Evolutionary conservation across 805 yeast genomes (phyloP).

Genomic region (Tetrapisispora namnaoensis): DNA sequence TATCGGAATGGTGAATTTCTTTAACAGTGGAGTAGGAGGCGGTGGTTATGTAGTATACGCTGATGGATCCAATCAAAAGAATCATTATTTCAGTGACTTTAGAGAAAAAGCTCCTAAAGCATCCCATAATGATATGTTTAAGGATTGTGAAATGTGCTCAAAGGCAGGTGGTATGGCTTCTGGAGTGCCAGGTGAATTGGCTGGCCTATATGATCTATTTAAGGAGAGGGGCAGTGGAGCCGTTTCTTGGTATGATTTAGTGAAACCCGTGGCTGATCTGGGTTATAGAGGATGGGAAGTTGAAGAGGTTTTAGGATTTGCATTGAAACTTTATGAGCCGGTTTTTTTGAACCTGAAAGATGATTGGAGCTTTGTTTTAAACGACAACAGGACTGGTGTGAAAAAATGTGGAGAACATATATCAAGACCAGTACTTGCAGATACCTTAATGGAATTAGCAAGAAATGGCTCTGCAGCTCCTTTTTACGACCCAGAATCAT

Average conservation of each 20-base stretch:
- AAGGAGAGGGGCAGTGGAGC: slow-evolving; percentile 59
- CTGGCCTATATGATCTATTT: slow-evolving; percentile 63
- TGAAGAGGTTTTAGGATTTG: slow-evolving; percentile 35
- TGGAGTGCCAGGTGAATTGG: slow-evolving; percentile 85
- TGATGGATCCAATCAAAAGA: slow-evolving; percentile 29
- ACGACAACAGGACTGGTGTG: slow-evolving; percentile 27
- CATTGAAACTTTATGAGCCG: slow-evolving; percentile 33
- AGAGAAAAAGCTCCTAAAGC: slow-evolving; percentile 75
- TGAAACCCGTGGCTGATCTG: slow-evolving; percentile 64
- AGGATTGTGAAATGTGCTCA: slow-evolving; percentile 37
- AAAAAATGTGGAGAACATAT: slow-evolving; percentile 50
- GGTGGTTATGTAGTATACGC: slow-evolving; percentile 61
- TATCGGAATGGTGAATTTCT: slow-evolving; percentile 73
- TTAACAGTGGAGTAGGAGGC: slow-evolving; percentile 87
- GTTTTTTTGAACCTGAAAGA: slow-evolving; percentile 25
- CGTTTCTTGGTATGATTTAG: slow-evolving; percentile 59
- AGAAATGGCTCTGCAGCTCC: slow-evolving; percentile 64
- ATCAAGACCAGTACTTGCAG: slow-evolving; percentile 50
- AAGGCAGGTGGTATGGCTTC: slow-evolving; percentile 80
- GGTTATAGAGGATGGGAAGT: slow-evolving; percentile 58
- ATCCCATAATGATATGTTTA: slow-evolving; percentile 59
- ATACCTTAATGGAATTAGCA: slow-evolving; percentile 61
- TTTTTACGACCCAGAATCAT: slow-evolving; percentile 78
- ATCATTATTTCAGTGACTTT: slow-evolving; percentile 64
- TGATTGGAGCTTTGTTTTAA: slow-evolving; percentile 50